Evolutionary conservation across 2,329 filamentous ascomycete genomes (phyloP), one percentile per base, ranked within the genome.

Genomic region (Coniochaeta ligniaria): DNA sequence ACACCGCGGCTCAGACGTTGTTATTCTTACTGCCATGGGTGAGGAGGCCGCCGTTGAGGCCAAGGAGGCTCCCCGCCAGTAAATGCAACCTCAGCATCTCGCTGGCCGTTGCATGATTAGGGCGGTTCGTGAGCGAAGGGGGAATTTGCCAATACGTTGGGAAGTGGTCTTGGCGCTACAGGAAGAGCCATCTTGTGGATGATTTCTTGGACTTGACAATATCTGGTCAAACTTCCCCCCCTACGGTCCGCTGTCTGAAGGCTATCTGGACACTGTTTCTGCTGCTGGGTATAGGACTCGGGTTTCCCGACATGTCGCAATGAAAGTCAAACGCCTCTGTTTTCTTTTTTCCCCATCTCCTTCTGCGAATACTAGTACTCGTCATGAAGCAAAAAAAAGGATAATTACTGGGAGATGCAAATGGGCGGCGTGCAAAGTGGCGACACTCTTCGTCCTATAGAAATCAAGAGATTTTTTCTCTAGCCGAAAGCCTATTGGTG

Each of bases 21-120:
- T 94, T 71, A 87, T 99, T 76, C 90, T 96, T 75, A 91, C 91
- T 72, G 87, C 95, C 76, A 99, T 99, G 95, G 91, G 91, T 75
- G 94, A 99, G 82, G 91, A 98, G 85, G 80, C 84, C 71, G 90
- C 88, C 73, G 89, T 97, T 76, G 93, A 97, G 75, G 90, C 88
- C 80, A 98, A 98, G 88, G 93, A 97, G 82, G 91, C 91, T 77
- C 87, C 90, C 77, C 71, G 71, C 64, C 71, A 74, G 67, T 59
- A 52, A 52, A 52, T 52, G 47, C 14, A 52, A 16, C 24, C 24
- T 14, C 47, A 47, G 20, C 9, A 47, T 26, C 17, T 17, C 24
- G 26, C 47, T 22, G 47, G 43, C 58, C 60, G 62, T 72, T 52
- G 47, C 47, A 52, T 28, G 3, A n/a, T 17, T 17, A 6, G 7